Conservation (phyloP, 306 rosid species). For the Astragalus glycyphyllos region DNA sequence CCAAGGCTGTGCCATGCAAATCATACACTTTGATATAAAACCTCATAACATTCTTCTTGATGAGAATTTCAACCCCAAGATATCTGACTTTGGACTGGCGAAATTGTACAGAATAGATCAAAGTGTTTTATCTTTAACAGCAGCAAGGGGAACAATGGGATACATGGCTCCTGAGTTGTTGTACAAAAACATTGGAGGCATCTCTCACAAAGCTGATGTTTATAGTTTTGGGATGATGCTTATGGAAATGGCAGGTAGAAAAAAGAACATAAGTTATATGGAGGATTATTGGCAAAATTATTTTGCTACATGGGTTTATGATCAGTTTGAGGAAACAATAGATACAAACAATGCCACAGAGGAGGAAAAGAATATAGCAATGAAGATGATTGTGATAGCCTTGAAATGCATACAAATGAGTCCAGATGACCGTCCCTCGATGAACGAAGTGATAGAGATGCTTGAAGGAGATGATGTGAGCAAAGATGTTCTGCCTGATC, state of each 20-base stretch:
- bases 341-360: background rate
- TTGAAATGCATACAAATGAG: slow-evolving; percentile 30
- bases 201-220: slow-evolving; percentile 25
- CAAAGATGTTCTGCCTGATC: slow-evolving; percentile 5
- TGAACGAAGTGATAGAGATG: slow-evolving; percentile 32
- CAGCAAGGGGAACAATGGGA: slow-evolving; percentile 32
- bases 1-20: slow-evolving; percentile 39
- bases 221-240: slow-evolving; percentile 36
- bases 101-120: slow-evolving; percentile 24
- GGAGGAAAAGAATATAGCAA: slow-evolving; percentile 32
- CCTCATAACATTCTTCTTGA: background rate
- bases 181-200: slow-evolving; percentile 19
- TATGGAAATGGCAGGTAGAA: slow-evolving; percentile 32
- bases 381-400: slow-evolving; percentile 33
- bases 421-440: slow-evolving; percentile 18
- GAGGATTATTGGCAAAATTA: slow-evolving; percentile 25
- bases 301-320: slow-evolving; percentile 30
- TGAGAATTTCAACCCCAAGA: slow-evolving; percentile 23
- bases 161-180: slow-evolving; percentile 3
- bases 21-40: slow-evolving; percentile 35
- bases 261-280: background rate
- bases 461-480: slow-evolving; percentile 24
- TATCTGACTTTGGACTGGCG: slow-evolving; percentile 25
- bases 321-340: slow-evolving; percentile 35
- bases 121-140: slow-evolving; percentile 28